Evolutionary conservation across 768 basidiomycete genomes (phyloP), one percentile per base, ranked within the genome.

Genomic region (Suillus variegatus): DNA sequence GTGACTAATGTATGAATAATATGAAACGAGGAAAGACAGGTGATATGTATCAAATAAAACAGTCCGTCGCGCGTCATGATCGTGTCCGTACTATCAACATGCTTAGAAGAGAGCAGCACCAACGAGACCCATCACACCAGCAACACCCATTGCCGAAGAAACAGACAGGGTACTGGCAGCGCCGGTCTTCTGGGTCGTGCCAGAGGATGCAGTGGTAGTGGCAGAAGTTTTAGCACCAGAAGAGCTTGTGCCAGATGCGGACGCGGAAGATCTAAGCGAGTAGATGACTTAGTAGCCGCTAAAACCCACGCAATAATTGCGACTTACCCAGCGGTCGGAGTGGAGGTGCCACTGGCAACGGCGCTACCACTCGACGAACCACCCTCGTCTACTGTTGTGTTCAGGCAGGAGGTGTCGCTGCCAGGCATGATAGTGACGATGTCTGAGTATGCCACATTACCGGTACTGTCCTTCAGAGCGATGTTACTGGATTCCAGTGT

Each of bases 401-500:
- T 79, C 43, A 72, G 12, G 25, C 81, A 82, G 54, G 70, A 65
- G 9, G 69, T 66, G 65, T 80, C 77, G 13, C 71, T 56, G 36
- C 84, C 77, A 6, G 72, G 2, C 62, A 74, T 67, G 57, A 91
- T 73, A 0, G 78, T 84, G 40, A 86, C 77, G 2, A 79, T 76
- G 60, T 85, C 85, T 14, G 85, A 84, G 76, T 81, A 92, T 8
- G 81, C 85, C 10, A 69, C 73, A 1, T 72, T 18, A 18, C 91
- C 91, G 16, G 85, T 84, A 71, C 75, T 76, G 67, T 92, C 91
- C 77, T 86, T 89, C 67, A 90, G 65, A 14, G 71, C 71, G 41
- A 85, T 68, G n/a, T 84, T 84, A 68, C 90, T 92, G 60, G 14
- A 67, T 22, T 40, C 44, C 32, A 9, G 41, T 32, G 32, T 71